phyloP scores from a whole-genome alignment of 164 flowering plant genomes.

The Taxillus chinensis region DNA sequence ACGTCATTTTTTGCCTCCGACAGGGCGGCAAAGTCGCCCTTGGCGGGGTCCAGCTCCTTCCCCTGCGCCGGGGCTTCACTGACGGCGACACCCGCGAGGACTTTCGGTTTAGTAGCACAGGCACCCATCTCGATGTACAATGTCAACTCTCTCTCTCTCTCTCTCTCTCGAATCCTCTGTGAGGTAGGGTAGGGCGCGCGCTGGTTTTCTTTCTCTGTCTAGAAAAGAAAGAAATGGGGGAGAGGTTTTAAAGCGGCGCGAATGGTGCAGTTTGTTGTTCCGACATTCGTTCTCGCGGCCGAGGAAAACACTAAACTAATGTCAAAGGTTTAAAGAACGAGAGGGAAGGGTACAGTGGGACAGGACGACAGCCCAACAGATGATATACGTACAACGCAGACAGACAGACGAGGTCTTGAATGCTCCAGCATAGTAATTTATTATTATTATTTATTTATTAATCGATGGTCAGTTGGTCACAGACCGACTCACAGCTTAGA shows the following conservation, averaged over 20 bases:
- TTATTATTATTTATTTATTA: no score
- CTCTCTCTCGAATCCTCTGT: neutral
- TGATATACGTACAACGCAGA: no score
- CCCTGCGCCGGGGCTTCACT: constrained; percentile 6
- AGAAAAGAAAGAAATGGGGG: neutral
- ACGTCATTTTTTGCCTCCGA: neutral
- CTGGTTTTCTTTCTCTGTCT: neutral
- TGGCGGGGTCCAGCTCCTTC: constrained; percentile 4
- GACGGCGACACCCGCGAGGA: constrained; percentile 9
- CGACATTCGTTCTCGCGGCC: neutral
- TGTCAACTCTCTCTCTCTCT: neutral
- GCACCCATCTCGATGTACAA: constrained; percentile 15
- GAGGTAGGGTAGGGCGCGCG: neutral
- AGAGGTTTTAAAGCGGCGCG: neutral
- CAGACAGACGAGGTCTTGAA: no score
- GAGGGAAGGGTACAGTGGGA: no score
- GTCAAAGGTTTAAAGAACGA: no score
- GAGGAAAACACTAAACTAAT: neutral
- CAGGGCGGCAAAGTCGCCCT: neutral
- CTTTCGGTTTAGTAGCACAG: constrained; percentile 30
- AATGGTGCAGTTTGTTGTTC: neutral
- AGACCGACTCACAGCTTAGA: no score
- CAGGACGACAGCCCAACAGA: no score
- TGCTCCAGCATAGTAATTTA: no score
- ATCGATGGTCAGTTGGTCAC: no score